Percentiles rank a stretch among this genome's conserved stretches.
Evolutionary conservation across 2,329 filamentous ascomycete genomes (phyloP).

Genomic region (Helotiales sp.): DNA sequence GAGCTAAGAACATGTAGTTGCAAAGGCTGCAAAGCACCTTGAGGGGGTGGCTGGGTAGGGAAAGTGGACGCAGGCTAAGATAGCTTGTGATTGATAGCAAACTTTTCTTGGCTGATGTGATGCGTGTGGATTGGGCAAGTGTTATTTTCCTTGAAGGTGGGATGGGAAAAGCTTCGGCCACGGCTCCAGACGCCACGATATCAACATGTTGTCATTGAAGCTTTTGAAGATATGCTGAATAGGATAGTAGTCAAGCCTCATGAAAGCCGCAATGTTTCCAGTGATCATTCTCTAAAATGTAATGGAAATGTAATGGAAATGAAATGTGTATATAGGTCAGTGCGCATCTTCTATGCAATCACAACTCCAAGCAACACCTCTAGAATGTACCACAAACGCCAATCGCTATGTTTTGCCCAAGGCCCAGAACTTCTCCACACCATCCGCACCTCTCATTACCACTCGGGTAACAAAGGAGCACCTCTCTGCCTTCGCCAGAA

Average conservation of each 20-base stretch:
- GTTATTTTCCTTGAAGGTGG: neutral
- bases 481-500: constrained; percentile 49
- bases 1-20: neutral
- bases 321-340: neutral
- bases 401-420: constrained; percentile 17
- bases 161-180: neutral
- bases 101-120: constrained; percentile 5
- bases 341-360: neutral
- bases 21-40: neutral
- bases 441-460: constrained; percentile 28
- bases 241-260: neutral
- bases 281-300: neutral
- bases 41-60: neutral
- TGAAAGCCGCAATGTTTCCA: neutral
- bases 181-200: neutral
- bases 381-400: constrained; percentile 12
- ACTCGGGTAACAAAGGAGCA: constrained; percentile 44
- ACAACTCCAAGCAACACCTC: neutral
- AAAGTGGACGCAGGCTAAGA: neutral
- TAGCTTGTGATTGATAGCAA: constrained; percentile 7
- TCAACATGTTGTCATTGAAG: neutral
- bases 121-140: neutral
- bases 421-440: constrained; percentile 2
- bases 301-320: neutral
- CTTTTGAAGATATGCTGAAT: neutral